These are phyloP conservation scores for Ilyonectria mors-panacis DNA, from an alignment of 2,329 filamentous ascomycete species.

Conservation along the genomic window DNA sequence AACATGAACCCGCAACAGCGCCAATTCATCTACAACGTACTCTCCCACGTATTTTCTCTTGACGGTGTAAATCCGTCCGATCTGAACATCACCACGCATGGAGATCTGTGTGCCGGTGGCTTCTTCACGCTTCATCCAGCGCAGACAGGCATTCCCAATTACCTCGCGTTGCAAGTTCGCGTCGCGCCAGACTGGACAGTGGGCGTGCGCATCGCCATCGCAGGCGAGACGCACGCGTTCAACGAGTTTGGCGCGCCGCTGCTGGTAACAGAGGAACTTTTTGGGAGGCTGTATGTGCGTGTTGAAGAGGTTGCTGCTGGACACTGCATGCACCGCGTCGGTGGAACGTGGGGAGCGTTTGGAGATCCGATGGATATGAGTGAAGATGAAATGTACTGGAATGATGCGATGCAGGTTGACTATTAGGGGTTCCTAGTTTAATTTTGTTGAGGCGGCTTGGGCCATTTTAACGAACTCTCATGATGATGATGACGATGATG, in stretches of 20 bases:
- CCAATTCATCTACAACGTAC: background rate
- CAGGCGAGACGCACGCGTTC: background rate
- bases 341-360: background rate
- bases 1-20: conserved; percentile 11
- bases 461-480: background rate
- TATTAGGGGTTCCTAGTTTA: background rate
- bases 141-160: background rate
- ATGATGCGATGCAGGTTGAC: conserved; percentile 14
- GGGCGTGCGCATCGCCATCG: background rate
- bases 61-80: background rate
- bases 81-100: background rate
- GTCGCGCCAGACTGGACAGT: background rate
- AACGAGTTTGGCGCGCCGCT: background rate
- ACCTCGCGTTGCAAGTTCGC: conserved; percentile 1
- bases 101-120: background rate
- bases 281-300: background rate
- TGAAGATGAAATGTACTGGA: conserved; percentile 28
- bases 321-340: background rate
- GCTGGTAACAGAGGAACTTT: background rate
- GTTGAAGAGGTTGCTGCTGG: background rate
- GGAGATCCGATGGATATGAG: conserved; percentile 16
- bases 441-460: background rate
- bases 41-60: background rate
- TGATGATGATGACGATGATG: background rate
- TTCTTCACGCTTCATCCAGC: too few species aligned